Conservation (phyloP, 768 basidiomycete species). For the Hortiboletus flavorubellus region DNA sequence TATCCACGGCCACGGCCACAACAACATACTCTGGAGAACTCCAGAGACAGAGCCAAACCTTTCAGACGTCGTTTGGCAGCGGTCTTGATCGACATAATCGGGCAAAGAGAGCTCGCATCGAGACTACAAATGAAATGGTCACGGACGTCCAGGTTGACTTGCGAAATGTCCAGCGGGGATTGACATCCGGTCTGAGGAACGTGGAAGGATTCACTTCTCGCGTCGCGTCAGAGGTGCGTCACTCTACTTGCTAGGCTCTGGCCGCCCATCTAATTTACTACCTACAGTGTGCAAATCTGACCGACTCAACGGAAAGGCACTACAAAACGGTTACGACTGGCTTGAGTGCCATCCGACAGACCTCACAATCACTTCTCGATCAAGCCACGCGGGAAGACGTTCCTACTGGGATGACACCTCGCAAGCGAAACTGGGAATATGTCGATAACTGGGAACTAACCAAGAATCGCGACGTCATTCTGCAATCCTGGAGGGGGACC, state of each 20-base stretch:
- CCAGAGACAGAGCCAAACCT: conserved; percentile 43
- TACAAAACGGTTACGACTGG: conserved; percentile 40
- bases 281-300: conserved; percentile 41
- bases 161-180: conserved; percentile 45
- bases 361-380: conserved; percentile 48
- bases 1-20: conserved; percentile 44
- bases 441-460: conserved; percentile 72
- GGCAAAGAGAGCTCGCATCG: conserved; percentile 66
- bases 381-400: conserved; percentile 61
- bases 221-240: conserved; percentile 52
- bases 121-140: conserved; percentile 49
- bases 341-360: conserved; percentile 48
- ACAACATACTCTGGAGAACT: conserved; percentile 50
- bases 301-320: conserved; percentile 42
- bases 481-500: conserved; percentile 49
- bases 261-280: not conserved
- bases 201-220: conserved; percentile 41
- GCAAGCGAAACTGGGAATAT: conserved; percentile 70
- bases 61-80: conserved; percentile 44
- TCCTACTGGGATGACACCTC: conserved; percentile 72
- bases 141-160: conserved; percentile 52
- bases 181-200: conserved; percentile 49
- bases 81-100: conserved; percentile 60
- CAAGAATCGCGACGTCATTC: conserved; percentile 54
- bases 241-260: not conserved